Percentiles rank a stretch among this genome's conserved stretches.
Evolutionary conservation across 768 basidiomycete genomes (phyloP).

Genomic region (Gelatoporia subvermispora): DNA sequence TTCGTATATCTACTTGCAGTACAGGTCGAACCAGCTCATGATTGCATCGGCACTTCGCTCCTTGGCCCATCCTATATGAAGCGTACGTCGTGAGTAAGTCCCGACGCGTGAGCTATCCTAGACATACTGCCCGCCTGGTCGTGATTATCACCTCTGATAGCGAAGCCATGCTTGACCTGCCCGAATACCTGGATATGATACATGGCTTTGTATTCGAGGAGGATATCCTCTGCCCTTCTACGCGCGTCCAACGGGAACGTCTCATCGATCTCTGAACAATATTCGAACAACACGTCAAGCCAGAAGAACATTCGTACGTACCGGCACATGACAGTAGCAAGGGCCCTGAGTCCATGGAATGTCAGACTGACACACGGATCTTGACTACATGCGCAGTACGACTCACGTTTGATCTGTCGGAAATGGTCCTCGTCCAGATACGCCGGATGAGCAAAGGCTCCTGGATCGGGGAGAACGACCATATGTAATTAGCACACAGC

Average conservation of each 20-base stretch:
- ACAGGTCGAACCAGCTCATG: slow-evolving; percentile 13
- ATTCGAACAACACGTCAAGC: no score
- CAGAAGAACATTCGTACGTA: slow-evolving; percentile 10
- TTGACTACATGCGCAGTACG: no score
- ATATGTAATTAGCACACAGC: no score
- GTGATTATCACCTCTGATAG: slow-evolving; percentile 24
- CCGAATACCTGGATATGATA: slow-evolving; percentile 60
- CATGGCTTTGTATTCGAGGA: slow-evolving; percentile 42
- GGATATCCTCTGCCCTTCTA: slow-evolving; percentile 50
- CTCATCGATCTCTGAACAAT: slow-evolving; percentile 40
- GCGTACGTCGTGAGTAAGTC: no score
- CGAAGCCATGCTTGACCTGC: slow-evolving; percentile 35
- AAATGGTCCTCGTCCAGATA: slow-evolving; percentile 44
- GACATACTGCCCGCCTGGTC: slow-evolving; percentile 7
- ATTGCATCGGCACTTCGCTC: slow-evolving; percentile 14
- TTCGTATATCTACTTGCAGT: background rate
- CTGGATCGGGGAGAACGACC: slow-evolving; percentile 23
- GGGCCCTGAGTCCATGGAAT: slow-evolving; percentile 34
- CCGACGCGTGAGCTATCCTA: background rate
- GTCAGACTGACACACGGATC: background rate
- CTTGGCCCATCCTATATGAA: slow-evolving; percentile 9
- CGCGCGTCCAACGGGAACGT: slow-evolving; percentile 50
- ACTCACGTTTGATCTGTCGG: slow-evolving; percentile 41
- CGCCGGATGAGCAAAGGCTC: slow-evolving; percentile 54
- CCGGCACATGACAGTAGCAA: slow-evolving; percentile 54